Percentiles rank a stretch among this genome's conserved stretches.
phyloP scores from a whole-genome alignment of 202 grass and related monocot species.

The Saccharum hybrid region DNA sequence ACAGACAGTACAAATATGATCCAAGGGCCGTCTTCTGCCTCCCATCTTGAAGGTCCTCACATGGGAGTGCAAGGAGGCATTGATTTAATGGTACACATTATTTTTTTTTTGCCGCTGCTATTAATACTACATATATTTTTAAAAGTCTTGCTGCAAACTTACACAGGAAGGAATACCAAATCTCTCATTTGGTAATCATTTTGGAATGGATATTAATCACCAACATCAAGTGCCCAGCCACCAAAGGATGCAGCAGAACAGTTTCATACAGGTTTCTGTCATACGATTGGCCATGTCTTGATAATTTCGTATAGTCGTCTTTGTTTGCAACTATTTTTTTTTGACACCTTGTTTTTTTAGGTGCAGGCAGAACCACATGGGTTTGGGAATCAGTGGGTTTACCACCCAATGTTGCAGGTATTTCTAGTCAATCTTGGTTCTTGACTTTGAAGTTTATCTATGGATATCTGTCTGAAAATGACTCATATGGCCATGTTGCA shows the following conservation, averaged over 20 bases:
- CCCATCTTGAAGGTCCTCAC: conserved; percentile 68
- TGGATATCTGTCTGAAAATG: conserved; percentile 34
- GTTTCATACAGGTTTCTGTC: conserved; percentile 66
- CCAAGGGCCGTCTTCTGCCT: conserved; percentile 52
- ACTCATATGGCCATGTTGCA: conserved; percentile 42
- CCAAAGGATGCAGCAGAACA: conserved; percentile 62
- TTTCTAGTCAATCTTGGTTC: conserved; percentile 20
- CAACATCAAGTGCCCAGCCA: conserved; percentile 77
- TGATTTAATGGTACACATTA: conserved; percentile 70
- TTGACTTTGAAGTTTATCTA: conserved; percentile 19
- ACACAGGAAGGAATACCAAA: conserved; percentile 88
- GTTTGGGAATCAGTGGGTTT: conserved; percentile 85
- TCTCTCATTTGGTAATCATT: conserved; percentile 80
- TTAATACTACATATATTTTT: conserved; percentile 34
- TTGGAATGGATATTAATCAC: conserved; percentile 77
- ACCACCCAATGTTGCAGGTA: conserved; percentile 85
- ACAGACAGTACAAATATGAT: conserved; percentile 59
- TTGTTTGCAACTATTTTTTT: conserved; percentile 35
- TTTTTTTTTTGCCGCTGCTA: conserved; percentile 36
- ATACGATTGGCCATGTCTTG: conserved; percentile 11
- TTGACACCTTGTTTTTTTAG: conserved; percentile 46
- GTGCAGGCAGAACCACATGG: conserved; percentile 71
- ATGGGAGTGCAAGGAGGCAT: conserved; percentile 58
- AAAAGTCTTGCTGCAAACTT: conserved; percentile 42
- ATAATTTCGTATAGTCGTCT: conserved; percentile 22